Evolutionary conservation across 2,329 filamentous ascomycete species (phyloP).

Genomic region (Canariomyces notabilis): DNA sequence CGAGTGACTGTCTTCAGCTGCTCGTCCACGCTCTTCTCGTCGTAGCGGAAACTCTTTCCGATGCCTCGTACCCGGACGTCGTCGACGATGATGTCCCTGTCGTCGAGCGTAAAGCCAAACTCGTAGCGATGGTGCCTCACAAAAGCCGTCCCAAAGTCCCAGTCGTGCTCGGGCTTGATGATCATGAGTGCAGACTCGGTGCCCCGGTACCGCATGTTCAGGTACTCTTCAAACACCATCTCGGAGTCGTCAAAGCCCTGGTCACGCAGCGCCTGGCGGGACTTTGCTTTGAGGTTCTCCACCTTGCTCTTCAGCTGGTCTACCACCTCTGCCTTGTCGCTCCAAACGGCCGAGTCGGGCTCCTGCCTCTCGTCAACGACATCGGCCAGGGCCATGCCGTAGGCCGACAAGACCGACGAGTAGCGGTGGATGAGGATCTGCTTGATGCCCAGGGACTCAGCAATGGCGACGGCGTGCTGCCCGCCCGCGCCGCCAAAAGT

Average conservation of each 20-base stretch:
- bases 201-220: constrained; percentile 89
- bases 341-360: constrained; percentile 61
- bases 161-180: constrained; percentile 63
- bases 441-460: constrained; percentile 73
- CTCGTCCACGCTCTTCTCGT: constrained; percentile 77
- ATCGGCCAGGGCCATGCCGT: constrained; percentile 88
- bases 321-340: constrained; percentile 52
- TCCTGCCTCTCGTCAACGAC: constrained; percentile 89
- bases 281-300: constrained; percentile 72
- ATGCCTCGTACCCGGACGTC: constrained; percentile 86
- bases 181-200: constrained; percentile 92
- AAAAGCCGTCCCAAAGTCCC: constrained; percentile 82
- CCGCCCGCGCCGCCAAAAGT: constrained; percentile 91
- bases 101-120: constrained; percentile 81
- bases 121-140: constrained; percentile 84
- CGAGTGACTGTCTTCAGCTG: constrained; percentile 68
- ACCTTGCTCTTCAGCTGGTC: constrained; percentile 67
- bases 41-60: constrained; percentile 76
- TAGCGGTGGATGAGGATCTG: constrained; percentile 85
- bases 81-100: constrained; percentile 84
- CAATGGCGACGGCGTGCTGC: constrained; percentile 88
- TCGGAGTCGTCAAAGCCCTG: constrained; percentile 74
- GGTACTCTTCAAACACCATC: constrained; percentile 83
- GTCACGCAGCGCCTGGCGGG: constrained; percentile 58
- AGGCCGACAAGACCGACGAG: constrained; percentile 83